Evolutionary conservation across 495 filamentous ascomycete genomes (phyloP).

Genomic region (Daldinia concentrica): DNA sequence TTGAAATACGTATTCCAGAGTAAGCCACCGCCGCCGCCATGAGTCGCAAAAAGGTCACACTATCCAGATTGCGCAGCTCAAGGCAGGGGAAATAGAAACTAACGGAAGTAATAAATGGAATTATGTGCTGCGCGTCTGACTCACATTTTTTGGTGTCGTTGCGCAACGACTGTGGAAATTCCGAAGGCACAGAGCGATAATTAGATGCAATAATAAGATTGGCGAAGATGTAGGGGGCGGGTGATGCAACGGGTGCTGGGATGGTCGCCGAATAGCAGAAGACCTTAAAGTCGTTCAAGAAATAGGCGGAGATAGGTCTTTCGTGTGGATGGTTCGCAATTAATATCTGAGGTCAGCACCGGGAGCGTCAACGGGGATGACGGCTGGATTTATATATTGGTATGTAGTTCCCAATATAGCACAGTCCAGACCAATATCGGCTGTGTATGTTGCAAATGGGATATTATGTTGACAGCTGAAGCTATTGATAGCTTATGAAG

Average conservation of each 20-base stretch:
- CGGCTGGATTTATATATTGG: constrained; percentile 46
- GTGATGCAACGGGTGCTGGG: constrained; percentile 48
- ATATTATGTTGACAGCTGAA: constrained; percentile 44
- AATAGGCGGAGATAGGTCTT: constrained; percentile 25
- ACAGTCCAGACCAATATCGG: constrained; percentile 30
- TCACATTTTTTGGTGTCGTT: constrained; percentile 51
- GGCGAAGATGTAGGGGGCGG: constrained; percentile 48
- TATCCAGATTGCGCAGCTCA: constrained; percentile 17
- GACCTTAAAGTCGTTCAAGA: constrained; percentile 29
- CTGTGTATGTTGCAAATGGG: constrained; percentile 25
- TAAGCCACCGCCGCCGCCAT: constrained; percentile 29
- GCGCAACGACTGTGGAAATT: constrained; percentile 44
- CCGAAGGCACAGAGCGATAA: constrained; percentile 39
- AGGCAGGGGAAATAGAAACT: constrained; percentile 39
- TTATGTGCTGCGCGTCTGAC: constrained; percentile 51
- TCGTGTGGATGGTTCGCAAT: constrained; percentile 40
- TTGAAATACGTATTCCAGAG: constrained; percentile 41
- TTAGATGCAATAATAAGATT: constrained; percentile 46
- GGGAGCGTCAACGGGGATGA: constrained; percentile 46
- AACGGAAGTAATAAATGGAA: constrained; percentile 23
- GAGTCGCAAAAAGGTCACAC: constrained; percentile 36
- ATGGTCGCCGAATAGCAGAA: constrained; percentile 50
- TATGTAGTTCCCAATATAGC: constrained; percentile 36
- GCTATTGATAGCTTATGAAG: constrained; percentile 38
- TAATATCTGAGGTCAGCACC: constrained; percentile 52